Percentiles rank a stretch among this genome's conserved stretches.
Conservation (phyloP, 495 filamentous ascomycete genomes). For the Pseudoneurospora amorphoporcata region DNA sequence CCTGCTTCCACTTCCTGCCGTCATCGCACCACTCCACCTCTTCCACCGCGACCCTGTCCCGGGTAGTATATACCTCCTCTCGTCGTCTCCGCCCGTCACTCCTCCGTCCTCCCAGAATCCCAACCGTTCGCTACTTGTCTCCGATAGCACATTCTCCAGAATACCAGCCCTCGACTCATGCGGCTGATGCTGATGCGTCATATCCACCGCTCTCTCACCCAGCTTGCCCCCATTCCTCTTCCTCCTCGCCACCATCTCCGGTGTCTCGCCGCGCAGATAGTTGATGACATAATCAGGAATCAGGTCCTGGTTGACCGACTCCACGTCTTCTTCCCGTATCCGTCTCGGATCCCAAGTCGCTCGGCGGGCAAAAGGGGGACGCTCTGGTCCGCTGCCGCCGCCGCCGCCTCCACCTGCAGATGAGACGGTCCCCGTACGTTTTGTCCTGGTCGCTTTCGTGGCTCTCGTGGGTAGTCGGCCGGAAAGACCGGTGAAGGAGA, state of each 20-base stretch:
- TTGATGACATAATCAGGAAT: slow-evolving; percentile 38
- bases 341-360: slow-evolving; percentile 19
- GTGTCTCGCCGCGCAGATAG: slow-evolving; percentile 34
- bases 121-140: not conserved
- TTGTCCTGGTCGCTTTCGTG: slow-evolving; percentile 4
- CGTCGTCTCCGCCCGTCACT: slow-evolving; percentile 8
- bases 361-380: slow-evolving; percentile 4
- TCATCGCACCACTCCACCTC: not conserved
- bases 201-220: slow-evolving; percentile 21
- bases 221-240: slow-evolving; percentile 26
- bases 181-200: slow-evolving; percentile 13
- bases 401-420: not conserved
- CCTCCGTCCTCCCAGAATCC: not conserved
- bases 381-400: not conserved
- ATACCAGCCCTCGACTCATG: slow-evolving; percentile 27
- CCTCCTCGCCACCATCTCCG: slow-evolving; percentile 30
- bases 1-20: not conserved
- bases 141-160: slow-evolving; percentile 18
- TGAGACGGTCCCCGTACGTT: not conserved
- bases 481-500: not conserved
- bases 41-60: not conserved
- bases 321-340: slow-evolving; percentile 1
- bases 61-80: not conserved
- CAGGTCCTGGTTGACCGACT: slow-evolving; percentile 26
- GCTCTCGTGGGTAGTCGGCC: not conserved